Percentiles rank a stretch among this genome's conserved stretches.
phyloP scores from a whole-genome alignment of 306 rosid genomes.

The Ammopiptanthus mongolicus region DNA sequence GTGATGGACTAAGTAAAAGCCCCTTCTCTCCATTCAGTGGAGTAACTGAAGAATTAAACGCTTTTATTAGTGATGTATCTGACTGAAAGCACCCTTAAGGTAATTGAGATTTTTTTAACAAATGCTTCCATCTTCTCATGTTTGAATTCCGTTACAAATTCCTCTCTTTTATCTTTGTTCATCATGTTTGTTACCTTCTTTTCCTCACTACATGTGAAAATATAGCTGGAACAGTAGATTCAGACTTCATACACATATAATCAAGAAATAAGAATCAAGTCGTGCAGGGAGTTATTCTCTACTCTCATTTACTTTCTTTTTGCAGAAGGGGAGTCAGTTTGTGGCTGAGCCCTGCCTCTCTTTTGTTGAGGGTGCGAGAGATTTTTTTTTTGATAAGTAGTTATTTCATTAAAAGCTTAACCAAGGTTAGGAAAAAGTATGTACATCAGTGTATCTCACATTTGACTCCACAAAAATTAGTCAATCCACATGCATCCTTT shows the following conservation, averaged over 20 bases:
- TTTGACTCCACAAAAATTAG: no score
- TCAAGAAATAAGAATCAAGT: background rate
- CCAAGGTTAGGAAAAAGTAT: no score
- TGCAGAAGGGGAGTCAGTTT: conserved; percentile 46
- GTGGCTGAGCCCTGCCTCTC: conserved; percentile 73
- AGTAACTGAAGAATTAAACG: conserved; percentile 74
- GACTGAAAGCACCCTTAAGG: conserved; percentile 51
- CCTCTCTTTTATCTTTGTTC: background rate
- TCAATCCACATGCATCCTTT: no score
- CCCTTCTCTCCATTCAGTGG: conserved; percentile 84
- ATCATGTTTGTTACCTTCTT: background rate
- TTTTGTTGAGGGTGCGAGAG: no score
- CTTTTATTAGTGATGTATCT: conserved; percentile 61
- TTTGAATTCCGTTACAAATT: background rate
- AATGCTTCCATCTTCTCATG: conserved; percentile 13
- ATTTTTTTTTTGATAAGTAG: no score
- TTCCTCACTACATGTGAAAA: no score
- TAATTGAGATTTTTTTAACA: conserved; percentile 22
- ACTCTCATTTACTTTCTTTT: conserved; percentile 19
- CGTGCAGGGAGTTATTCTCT: background rate
- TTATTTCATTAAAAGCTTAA: no score
- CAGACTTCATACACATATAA: no score
- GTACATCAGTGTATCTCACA: no score
- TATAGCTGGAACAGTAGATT: no score
- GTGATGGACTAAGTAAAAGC: conserved; percentile 58